Percentiles rank a stretch among this genome's conserved stretches.
These are phyloP conservation scores for Dryas drummondii DNA, from an alignment of 306 rosid genomes.

Conservation along the genomic window DNA sequence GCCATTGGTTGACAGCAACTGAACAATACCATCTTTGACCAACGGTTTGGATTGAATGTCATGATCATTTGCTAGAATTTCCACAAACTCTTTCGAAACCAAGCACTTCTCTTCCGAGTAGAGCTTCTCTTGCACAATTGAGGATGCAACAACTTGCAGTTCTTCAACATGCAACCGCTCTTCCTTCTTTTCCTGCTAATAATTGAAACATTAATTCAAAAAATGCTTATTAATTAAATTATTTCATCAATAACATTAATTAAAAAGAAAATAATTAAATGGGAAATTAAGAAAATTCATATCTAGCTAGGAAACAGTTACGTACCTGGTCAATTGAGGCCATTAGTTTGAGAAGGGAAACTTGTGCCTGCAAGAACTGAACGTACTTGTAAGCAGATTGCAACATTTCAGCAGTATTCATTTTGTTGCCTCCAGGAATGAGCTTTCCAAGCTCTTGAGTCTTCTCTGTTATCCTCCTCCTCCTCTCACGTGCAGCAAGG, in stretches of 20 bases:
- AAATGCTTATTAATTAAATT: neutral
- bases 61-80: conserved; percentile 29
- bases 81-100: conserved; percentile 45
- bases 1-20: conserved; percentile 18
- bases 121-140: conserved; percentile 66
- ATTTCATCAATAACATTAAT: neutral
- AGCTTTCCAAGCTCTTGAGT: conserved; percentile 75
- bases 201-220: neutral
- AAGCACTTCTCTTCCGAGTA: conserved; percentile 66
- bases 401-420: conserved; percentile 95
- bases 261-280: neutral
- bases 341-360: conserved; percentile 50
- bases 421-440: conserved; percentile 69
- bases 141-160: conserved; percentile 37
- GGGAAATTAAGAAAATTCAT: neutral
- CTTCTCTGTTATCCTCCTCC: conserved; percentile 75
- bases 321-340: conserved; percentile 17
- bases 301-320: neutral
- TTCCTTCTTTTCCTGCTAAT: conserved; percentile 21
- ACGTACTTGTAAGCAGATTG: conserved; percentile 69
- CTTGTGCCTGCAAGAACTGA: conserved; percentile 73
- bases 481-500: conserved; percentile 72
- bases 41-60: conserved; percentile 39
- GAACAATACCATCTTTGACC: conserved; percentile 36
- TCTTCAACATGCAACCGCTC: conserved; percentile 19